A percentile compares a stretch with the other conserved stretches of the same genome.
These are phyloP conservation scores for Mycena polygramma DNA, from an alignment of 768 basidiomycete genomes.

Conservation along the genomic window DNA sequence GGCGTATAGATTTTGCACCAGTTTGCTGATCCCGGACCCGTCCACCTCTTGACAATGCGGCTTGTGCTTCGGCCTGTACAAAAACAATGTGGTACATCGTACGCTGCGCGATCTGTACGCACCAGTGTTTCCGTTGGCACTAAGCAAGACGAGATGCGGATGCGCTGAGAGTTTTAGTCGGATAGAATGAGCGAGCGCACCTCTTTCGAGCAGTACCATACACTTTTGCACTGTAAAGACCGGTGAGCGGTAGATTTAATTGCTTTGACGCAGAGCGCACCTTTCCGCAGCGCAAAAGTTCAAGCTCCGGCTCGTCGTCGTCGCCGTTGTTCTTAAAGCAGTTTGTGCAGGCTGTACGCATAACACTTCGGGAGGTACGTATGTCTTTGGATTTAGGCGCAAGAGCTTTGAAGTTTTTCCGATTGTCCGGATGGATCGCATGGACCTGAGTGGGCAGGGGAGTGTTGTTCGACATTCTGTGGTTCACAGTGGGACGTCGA, in stretches of 20 bases:
- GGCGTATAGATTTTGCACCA: conserved; percentile 16
- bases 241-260: neutral
- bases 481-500: too few species aligned
- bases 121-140: conserved; percentile 23
- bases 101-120: too few species aligned
- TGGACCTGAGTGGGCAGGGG: neutral
- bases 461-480: neutral
- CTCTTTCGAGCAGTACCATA: conserved; percentile 28
- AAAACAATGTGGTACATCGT: too few species aligned
- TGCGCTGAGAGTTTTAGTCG: too few species aligned
- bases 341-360: neutral
- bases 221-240: conserved; percentile 14
- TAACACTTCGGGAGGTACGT: neutral
- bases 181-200: conserved; percentile 8
- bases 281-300: conserved; percentile 3
- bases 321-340: conserved; percentile 13
- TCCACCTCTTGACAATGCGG: neutral
- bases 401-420: conserved; percentile 14
- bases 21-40: conserved; percentile 10
- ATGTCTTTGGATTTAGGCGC: neutral
- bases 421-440: conserved; percentile 17
- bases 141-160: too few species aligned
- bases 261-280: neutral
- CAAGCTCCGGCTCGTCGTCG: conserved; percentile 1
- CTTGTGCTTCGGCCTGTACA: conserved; percentile 22